Evolutionary conservation across 257 asterid genomes (phyloP).

Genomic region (Nicotiana noctiflora): DNA sequence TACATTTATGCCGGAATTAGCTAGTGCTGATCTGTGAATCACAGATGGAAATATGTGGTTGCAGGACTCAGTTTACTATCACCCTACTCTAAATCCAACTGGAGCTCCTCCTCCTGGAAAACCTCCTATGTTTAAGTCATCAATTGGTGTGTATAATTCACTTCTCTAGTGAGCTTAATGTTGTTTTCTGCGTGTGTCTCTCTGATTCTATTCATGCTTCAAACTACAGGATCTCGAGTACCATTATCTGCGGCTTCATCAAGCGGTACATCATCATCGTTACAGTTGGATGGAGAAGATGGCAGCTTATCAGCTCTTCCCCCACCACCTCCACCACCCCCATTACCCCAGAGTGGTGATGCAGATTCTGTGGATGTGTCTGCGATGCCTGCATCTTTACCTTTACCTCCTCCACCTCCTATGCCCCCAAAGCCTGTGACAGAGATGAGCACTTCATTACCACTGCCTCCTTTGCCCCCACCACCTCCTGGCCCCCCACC

Average conservation of each 20-base stretch:
- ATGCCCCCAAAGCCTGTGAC: slow-evolving; percentile 66
- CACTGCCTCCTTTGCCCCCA: slow-evolving; percentile 47
- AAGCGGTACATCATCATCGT: slow-evolving; percentile 69
- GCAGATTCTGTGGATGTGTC: slow-evolving; percentile 49
- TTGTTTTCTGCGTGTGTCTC: background rate
- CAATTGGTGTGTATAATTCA: slow-evolving; percentile 48
- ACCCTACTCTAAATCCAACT: slow-evolving; percentile 95
- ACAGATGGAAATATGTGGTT: slow-evolving; percentile 15
- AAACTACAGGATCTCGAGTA: slow-evolving; percentile 71
- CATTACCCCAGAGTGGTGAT: slow-evolving; percentile 45
- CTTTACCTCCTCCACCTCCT: slow-evolving; percentile 92
- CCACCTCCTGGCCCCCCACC: slow-evolving; percentile 96
- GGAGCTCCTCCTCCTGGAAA: slow-evolving; percentile 99
- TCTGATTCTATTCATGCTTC: slow-evolving; percentile 5
- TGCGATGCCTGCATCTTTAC: slow-evolving; percentile 46
- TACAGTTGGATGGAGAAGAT: slow-evolving; percentile 54
- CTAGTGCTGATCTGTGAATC: slow-evolving; percentile 17
- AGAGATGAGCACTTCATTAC: slow-evolving; percentile 36
- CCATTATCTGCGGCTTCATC: slow-evolving; percentile 67
- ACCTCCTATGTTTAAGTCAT: slow-evolving; percentile 95
- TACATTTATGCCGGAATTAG: background rate
- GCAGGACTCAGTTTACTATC: slow-evolving; percentile 98
- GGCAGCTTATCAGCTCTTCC: slow-evolving; percentile 37
- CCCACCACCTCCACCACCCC: slow-evolving; percentile 80
- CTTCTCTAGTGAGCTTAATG: background rate